Evolutionary conservation across 331 rosid genomes (phyloP).

Genomic region (Arachis monticola): DNA sequence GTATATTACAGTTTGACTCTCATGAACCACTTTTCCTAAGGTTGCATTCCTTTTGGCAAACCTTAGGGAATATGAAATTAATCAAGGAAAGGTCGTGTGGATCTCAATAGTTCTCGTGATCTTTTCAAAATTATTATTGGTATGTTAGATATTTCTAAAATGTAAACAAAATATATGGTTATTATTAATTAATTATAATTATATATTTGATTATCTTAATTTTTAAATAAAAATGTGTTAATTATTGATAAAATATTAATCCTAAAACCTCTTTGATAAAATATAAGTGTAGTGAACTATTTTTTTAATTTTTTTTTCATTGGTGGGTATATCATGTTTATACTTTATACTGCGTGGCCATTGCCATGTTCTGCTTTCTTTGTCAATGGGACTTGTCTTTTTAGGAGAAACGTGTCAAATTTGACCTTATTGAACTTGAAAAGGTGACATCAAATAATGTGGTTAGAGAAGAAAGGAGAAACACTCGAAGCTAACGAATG

Average conservation of each 20-base stretch:
- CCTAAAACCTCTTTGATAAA: too few relatives aligned
- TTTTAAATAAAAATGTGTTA: too few relatives aligned
- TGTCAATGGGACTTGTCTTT: neutral
- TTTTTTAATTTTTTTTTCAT: neutral
- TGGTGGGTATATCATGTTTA: neutral
- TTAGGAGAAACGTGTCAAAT: slow-evolving; percentile 6
- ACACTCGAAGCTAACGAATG: neutral
- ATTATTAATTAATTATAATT: too few relatives aligned
- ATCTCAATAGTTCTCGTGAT: too few relatives aligned
- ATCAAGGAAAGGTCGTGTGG: neutral
- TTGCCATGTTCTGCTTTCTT: neutral
- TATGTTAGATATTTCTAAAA: too few relatives aligned
- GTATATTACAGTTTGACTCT: neutral
- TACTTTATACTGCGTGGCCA: neutral
- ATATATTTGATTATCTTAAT: too few relatives aligned
- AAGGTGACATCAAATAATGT: too few relatives aligned
- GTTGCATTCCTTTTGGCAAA: neutral
- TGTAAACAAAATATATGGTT: too few relatives aligned
- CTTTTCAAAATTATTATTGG: too few relatives aligned
- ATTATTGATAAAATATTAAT: too few relatives aligned
- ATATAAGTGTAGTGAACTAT: too few relatives aligned
- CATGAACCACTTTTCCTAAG: neutral
- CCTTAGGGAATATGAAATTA: neutral
- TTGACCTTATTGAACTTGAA: neutral
- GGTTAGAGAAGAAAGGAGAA: neutral